These are phyloP conservation scores for Penicillium sp. DNA, from an alignment of 2,329 filamentous ascomycete species.

Conservation along the genomic window DNA sequence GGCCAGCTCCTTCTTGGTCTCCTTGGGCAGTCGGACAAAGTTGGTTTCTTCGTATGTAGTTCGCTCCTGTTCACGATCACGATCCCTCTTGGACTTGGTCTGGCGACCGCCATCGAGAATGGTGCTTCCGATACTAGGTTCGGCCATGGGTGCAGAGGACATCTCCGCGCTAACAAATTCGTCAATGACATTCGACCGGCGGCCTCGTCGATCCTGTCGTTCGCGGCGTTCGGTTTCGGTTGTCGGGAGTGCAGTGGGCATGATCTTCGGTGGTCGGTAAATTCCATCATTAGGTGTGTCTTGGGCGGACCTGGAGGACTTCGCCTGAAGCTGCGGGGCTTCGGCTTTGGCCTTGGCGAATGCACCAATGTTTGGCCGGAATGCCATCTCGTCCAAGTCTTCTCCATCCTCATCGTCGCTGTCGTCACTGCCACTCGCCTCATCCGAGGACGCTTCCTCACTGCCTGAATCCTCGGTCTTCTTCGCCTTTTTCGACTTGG, in stretches of 20 bases:
- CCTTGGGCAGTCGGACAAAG: constrained; percentile 81
- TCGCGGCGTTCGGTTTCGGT: constrained; percentile 63
- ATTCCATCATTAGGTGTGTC: constrained; percentile 62
- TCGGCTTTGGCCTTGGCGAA: constrained; percentile 48
- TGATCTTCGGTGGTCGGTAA: constrained; percentile 87
- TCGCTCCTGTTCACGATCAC: constrained; percentile 76
- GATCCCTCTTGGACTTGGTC: constrained; percentile 76
- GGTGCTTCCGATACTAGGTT: constrained; percentile 90
- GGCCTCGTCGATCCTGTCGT: constrained; percentile 63
- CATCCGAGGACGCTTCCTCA: constrained; percentile 32
- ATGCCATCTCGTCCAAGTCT: constrained; percentile 64
- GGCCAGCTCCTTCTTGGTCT: constrained; percentile 82
- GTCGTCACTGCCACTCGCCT: constrained; percentile 30
- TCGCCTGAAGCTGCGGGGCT: constrained; percentile 20
- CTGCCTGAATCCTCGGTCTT: constrained; percentile 34
- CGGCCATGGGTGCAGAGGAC: constrained; percentile 76
- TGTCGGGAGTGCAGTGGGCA: constrained; percentile 79
- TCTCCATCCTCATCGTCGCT: constrained; percentile 47
- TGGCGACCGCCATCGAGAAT: constrained; percentile 79
- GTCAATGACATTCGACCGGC: constrained; percentile 83
- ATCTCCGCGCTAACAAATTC: constrained; percentile 89
- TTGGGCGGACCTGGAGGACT: constrained; percentile 32
- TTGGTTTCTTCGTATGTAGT: constrained; percentile 90
- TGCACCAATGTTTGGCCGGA: constrained; percentile 63
- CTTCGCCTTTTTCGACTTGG: constrained; percentile 35